These are phyloP conservation scores for Symbiodinium natans DNA, from an alignment of 73 alveolate genomes.

Conservation along the genomic window DNA sequence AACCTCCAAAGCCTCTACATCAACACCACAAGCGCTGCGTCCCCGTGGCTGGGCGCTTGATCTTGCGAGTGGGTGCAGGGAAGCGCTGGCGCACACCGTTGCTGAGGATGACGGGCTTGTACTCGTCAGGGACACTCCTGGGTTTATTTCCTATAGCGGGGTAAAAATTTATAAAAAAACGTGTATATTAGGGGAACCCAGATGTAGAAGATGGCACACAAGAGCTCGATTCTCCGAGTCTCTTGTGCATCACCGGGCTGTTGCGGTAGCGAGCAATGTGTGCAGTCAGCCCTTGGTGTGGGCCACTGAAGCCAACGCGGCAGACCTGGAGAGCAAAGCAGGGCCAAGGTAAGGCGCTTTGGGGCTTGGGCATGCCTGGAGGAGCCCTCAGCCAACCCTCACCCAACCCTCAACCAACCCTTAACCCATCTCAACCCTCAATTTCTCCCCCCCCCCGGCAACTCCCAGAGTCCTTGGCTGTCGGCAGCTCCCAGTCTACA, in stretches of 20 bases:
- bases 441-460: no score
- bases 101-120: constrained; percentile 74
- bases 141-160: no score
- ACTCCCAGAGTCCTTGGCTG: constrained; percentile 85
- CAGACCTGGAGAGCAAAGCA: constrained; percentile 31
- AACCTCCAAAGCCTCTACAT: no score
- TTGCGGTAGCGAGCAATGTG: constrained; percentile 79
- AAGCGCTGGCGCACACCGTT: constrained; percentile 66
- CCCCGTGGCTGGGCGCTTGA: constrained; percentile 91
- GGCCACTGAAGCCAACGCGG: constrained; percentile 75
- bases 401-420: no score
- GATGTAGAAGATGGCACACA: neutral
- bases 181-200: neutral
- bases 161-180: neutral
- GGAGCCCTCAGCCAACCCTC: no score
- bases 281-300: constrained; percentile 86
- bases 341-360: neutral
- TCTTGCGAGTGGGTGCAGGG: constrained; percentile 81
- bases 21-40: no score
- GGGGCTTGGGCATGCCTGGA: no score
- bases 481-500: constrained; percentile 81
- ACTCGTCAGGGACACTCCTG: constrained; percentile 93
- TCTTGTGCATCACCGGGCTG: constrained; percentile 94
- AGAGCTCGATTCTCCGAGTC: neutral
- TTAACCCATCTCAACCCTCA: no score